Conservation (phyloP, 345 rosid genomes). For the Lumnitzera littorea region DNA sequence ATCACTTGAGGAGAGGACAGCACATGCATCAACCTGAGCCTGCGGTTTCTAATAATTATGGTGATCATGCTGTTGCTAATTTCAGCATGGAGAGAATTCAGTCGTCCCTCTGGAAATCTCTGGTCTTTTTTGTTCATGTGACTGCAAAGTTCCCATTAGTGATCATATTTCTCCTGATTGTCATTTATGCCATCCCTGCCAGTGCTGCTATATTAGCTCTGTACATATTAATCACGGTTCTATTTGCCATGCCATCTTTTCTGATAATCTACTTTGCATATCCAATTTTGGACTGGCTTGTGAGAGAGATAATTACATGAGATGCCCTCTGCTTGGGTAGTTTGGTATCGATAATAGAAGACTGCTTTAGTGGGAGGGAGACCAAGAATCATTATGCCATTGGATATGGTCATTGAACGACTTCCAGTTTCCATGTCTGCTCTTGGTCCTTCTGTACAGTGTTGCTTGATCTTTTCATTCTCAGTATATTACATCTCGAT, state of each 20-base stretch:
- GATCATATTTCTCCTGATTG: conserved; percentile 69
- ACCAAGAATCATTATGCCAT: too few relatives aligned
- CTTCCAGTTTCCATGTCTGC: too few relatives aligned
- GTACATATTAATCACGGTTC: conserved; percentile 64
- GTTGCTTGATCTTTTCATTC: too few relatives aligned
- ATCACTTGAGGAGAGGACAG: conserved; percentile 32
- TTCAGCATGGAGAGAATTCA: conserved; percentile 36
- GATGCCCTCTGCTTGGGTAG: conserved; percentile 3
- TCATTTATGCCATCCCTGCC: conserved; percentile 79
- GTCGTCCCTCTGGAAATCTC: conserved; percentile 50
- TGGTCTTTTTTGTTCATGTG: conserved; percentile 66
- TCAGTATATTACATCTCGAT: too few relatives aligned
- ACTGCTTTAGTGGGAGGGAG: too few relatives aligned
- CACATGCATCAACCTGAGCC: conserved; percentile 28
- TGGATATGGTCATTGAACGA: too few relatives aligned
- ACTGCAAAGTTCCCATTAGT: conserved; percentile 89
- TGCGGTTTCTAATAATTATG: conserved; percentile 17
- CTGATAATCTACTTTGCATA: conserved; percentile 82
- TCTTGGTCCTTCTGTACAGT: too few relatives aligned
- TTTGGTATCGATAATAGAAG: too few relatives aligned
- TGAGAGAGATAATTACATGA: conserved; percentile 73
- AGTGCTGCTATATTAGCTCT: conserved; percentile 75
- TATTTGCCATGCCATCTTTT: conserved; percentile 81
- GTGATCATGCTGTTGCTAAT: conserved; percentile 12
- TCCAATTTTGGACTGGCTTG: conserved; percentile 89